A percentile compares a stretch with the other conserved stretches of the same genome.
Conservation (phyloP, 345 rosid species). For the Aquilaria yunnanensis region DNA sequence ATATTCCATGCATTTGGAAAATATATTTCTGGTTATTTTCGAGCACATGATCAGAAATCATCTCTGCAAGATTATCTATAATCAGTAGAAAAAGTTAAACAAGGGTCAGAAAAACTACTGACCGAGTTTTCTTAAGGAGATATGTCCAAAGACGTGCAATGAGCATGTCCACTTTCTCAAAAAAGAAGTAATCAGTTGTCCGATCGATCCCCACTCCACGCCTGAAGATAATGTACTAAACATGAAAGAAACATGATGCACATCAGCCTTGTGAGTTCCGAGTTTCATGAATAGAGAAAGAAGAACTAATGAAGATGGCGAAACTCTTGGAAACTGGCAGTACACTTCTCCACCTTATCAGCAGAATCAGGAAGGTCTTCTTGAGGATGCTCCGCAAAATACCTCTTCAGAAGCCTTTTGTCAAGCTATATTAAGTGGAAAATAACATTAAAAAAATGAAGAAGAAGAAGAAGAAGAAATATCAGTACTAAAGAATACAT, state of each 20-base stretch:
- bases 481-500: neutral
- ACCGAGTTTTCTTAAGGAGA: slow-evolving; percentile 64
- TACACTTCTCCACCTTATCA: slow-evolving; percentile 52
- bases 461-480: neutral
- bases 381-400: slow-evolving; percentile 60
- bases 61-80: slow-evolving; percentile 6
- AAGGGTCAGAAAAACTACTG: slow-evolving; percentile 15
- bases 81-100: slow-evolving; percentile 3
- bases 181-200: slow-evolving; percentile 71
- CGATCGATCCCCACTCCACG: slow-evolving; percentile 87
- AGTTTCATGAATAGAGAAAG: slow-evolving; percentile 1
- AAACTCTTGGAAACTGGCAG: neutral
- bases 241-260: slow-evolving; percentile 2
- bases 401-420: slow-evolving; percentile 62
- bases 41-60: neutral
- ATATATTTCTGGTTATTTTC: neutral
- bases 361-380: slow-evolving; percentile 74
- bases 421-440: slow-evolving; percentile 64
- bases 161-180: slow-evolving; percentile 81
- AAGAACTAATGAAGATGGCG: neutral
- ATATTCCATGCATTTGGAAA: slow-evolving; percentile 4
- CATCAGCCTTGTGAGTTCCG: neutral
- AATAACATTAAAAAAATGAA: slow-evolving; percentile 3
- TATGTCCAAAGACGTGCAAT: slow-evolving; percentile 73
- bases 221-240: slow-evolving; percentile 82